phyloP scores from a whole-genome alignment of 2,329 filamentous ascomycete species.

The Fonsecaea erecta region DNA sequence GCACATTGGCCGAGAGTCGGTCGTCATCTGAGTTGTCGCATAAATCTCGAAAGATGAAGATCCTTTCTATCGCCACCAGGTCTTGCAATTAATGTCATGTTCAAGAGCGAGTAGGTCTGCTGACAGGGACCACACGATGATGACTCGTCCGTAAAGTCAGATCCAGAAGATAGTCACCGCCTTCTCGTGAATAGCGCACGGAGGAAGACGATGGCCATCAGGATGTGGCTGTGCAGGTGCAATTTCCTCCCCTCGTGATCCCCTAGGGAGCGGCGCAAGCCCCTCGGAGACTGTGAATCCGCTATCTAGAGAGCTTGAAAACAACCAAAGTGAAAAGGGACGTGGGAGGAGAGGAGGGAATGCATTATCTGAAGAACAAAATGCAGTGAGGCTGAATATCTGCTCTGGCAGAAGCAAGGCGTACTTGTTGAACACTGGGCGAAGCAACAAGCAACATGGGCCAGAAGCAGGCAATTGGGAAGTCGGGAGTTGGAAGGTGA shows the following conservation, averaged over 20 bases:
- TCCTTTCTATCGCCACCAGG: slow-evolving; percentile 17
- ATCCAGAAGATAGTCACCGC: slow-evolving; percentile 1
- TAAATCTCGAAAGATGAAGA: slow-evolving; percentile 21
- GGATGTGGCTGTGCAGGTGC: slow-evolving; percentile 19
- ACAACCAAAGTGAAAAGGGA: not conserved
- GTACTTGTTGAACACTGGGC: slow-evolving; percentile 8
- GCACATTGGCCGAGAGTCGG: slow-evolving; percentile 19
- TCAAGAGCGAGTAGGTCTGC: slow-evolving; percentile 11
- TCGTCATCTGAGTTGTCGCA: slow-evolving; percentile 23
- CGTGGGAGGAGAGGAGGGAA: not conserved
- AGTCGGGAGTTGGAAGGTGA: not conserved
- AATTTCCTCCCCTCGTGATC: not conserved
- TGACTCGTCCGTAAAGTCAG: slow-evolving; percentile 5
- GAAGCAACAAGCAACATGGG: not conserved
- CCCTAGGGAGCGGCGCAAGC: not conserved
- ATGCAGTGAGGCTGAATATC: slow-evolving; percentile 20
- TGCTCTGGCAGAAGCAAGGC: slow-evolving; percentile 24
- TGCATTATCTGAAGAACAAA: not conserved
- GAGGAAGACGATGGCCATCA: not conserved
- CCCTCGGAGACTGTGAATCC: not conserved
- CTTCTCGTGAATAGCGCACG: not conserved
- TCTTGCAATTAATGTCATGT: slow-evolving; percentile 26
- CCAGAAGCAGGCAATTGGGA: not conserved
- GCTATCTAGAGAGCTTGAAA: not conserved
- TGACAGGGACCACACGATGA: slow-evolving; percentile 8